These are phyloP conservation scores for Geranomyces michiganensis DNA, from an alignment of 192 early-diverging fungal genomes.

Conservation along the genomic window DNA sequence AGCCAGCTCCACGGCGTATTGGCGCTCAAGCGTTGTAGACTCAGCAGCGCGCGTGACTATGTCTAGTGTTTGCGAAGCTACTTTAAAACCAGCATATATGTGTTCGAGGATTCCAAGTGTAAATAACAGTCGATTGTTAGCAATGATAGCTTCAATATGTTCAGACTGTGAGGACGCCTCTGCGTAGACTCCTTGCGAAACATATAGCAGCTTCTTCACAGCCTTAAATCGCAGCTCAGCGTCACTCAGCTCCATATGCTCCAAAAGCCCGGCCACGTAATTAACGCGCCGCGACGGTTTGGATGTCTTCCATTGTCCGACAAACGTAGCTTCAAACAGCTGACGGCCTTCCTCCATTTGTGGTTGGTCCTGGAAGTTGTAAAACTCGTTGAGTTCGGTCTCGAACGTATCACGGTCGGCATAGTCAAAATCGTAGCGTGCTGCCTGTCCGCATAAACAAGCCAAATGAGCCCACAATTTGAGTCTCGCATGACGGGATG, in stretches of 20 bases:
- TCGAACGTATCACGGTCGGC: slow-evolving; percentile 50
- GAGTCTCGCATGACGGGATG: background rate
- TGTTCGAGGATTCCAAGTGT: slow-evolving; percentile 61
- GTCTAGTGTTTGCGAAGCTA: slow-evolving; percentile 61
- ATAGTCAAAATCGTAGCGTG: slow-evolving; percentile 48
- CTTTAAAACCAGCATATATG: slow-evolving; percentile 58
- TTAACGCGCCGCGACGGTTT: background rate
- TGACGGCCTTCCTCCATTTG: slow-evolving; percentile 32
- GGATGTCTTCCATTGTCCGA: slow-evolving; percentile 24
- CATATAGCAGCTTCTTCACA: slow-evolving; percentile 62
- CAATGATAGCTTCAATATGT: slow-evolving; percentile 59
- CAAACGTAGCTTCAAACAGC: slow-evolving; percentile 37
- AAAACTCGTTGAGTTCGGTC: slow-evolving; percentile 57
- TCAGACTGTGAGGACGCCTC: slow-evolving; percentile 38
- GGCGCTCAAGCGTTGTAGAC: slow-evolving; percentile 16
- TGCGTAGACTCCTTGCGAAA: slow-evolving; percentile 60
- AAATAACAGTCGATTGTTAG: slow-evolving; percentile 61
- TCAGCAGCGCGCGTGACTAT: slow-evolving; percentile 30
- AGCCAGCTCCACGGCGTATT: slow-evolving; percentile 45
- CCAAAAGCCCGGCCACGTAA: slow-evolving; percentile 57
- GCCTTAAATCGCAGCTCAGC: slow-evolving; percentile 52
- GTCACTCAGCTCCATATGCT: slow-evolving; percentile 60
- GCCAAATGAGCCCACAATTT: background rate
- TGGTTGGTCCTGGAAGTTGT: slow-evolving; percentile 44
- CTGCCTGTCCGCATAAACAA: background rate